Percentiles rank a stretch among this genome's conserved stretches.
Conservation (phyloP, 2,329 filamentous ascomycete species). For the Penicillium fuscoglaucum region DNA sequence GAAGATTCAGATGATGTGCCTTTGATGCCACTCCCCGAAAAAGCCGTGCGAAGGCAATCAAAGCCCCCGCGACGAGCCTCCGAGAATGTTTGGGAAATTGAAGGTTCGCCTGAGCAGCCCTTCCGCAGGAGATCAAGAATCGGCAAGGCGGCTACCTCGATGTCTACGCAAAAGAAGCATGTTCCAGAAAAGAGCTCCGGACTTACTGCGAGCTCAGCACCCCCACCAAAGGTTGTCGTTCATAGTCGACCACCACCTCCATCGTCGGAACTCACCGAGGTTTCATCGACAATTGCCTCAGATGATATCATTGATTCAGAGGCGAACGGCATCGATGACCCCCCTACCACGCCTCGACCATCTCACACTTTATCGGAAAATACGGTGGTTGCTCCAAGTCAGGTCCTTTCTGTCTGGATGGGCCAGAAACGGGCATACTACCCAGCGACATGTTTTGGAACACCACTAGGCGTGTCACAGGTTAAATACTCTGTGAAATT, state of each 20-base stretch:
- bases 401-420: constrained; percentile 61
- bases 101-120: constrained; percentile 34
- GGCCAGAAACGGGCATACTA: constrained; percentile 58
- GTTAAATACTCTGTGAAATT: constrained; percentile 49
- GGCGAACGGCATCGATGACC: constrained; percentile 11
- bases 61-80: constrained; percentile 24
- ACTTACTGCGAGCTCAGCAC: constrained; percentile 5
- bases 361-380: constrained; percentile 16
- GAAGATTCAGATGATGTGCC: constrained; percentile 18
- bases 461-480: constrained; percentile 40
- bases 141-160: constrained; percentile 9
- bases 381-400: constrained; percentile 46
- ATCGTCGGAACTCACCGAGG: constrained; percentile 20
- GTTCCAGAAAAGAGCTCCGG: constrained; percentile 5
- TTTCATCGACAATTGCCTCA: constrained; percentile 8
- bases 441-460: constrained; percentile 59
- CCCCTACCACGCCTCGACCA: constrained; percentile 17
- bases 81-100: constrained; percentile 40
- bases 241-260: constrained; percentile 14
- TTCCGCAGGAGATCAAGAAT: constrained; percentile 22
- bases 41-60: constrained; percentile 23
- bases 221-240: constrained; percentile 9
- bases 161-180: constrained; percentile 6
- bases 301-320: constrained; percentile 15
- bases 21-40: constrained; percentile 15